Base-by-base conservation (phyloP, 2,329 filamentous ascomycete species). In the Talaromyces atroroseus region DNA sequence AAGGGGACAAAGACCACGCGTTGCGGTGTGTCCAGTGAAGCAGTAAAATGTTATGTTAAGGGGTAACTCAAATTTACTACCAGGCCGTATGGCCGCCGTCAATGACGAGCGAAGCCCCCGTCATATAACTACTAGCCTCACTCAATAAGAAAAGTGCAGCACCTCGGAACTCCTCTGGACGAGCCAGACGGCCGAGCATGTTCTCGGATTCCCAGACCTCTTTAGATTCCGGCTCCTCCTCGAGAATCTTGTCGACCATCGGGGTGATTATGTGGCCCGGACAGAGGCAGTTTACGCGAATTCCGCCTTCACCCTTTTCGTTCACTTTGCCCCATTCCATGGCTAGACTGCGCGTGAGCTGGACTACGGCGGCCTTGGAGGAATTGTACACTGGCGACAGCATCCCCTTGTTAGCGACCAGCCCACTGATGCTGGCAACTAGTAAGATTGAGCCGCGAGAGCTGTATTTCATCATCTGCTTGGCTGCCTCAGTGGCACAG, bases 201-300 rank as follows among this genome's bases (percentile, higher is more conserved):
- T 77, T 78, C 64, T 76, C 74, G 0, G 66, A 65, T 54, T 76
- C 72, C 75, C 75, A 78, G 2, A 68, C 64, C 6, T 67, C 66
- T 29, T 66, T 64, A 5, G 73, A 61, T 65, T 91, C 88, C 0
- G 90, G 90, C 62, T 83, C 88, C 60, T 87, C 79, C 60, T 84
- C 80, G 65, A 96, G 92, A 26, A 95, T 81, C 56, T 83, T 81
- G 68, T 89, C 82, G 1, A 94, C 89, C 91, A 96, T 95, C 21
- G 87, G 83, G 0, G 80, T 82, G 24, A 80, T 70, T 46, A 82
- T 80, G 56, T 82, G 79, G 0, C 79, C 80, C 0, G 79, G 79
- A 58, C 76, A 79, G 29, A 82, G 62, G 14, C 74, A 76, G 61
- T 83, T 82, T n/a, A 82, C 80, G 2, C 79, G 70, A 49, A 83